Conservation (phyloP, 139 green algal species). For the Zygnema cylindricum region DNA sequence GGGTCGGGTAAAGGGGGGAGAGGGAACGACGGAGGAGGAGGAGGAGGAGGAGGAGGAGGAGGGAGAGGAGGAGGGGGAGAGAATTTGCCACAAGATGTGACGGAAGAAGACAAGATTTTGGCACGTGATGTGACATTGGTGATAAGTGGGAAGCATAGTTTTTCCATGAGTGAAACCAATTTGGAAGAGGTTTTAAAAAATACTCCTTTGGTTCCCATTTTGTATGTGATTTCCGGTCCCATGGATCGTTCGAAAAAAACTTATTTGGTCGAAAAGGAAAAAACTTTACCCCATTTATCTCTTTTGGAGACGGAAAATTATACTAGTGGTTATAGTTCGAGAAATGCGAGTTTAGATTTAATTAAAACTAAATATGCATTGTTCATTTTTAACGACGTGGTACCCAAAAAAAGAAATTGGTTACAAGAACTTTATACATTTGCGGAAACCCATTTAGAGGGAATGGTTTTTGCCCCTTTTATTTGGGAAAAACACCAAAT, state of each 20-base stretch:
- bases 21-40: not conserved
- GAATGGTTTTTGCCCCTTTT: no score
- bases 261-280: constrained; percentile 1
- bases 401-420: constrained; percentile 2
- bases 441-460: no score
- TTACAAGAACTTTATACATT: constrained; percentile 28
- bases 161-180: not conserved
- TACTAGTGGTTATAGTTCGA: constrained; percentile 9
- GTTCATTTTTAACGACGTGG: constrained; percentile 43
- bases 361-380: constrained; percentile 32
- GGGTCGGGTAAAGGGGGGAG: not conserved
- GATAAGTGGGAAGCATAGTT: constrained; percentile 14
- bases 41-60: not conserved
- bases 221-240: constrained; percentile 24
- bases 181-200: not conserved
- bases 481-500: no score
- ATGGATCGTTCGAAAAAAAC: not conserved
- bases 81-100: no score
- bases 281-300: not conserved
- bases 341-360: constrained; percentile 15
- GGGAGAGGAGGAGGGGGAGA: not conserved
- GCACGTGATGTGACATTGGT: constrained; percentile 38
- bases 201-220: constrained; percentile 1
- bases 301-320: not conserved
- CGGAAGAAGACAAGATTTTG: constrained; percentile 8